Evolutionary conservation across 2,329 filamentous ascomycete genomes (phyloP).

Genomic region (Lachnellula occidentalis): DNA sequence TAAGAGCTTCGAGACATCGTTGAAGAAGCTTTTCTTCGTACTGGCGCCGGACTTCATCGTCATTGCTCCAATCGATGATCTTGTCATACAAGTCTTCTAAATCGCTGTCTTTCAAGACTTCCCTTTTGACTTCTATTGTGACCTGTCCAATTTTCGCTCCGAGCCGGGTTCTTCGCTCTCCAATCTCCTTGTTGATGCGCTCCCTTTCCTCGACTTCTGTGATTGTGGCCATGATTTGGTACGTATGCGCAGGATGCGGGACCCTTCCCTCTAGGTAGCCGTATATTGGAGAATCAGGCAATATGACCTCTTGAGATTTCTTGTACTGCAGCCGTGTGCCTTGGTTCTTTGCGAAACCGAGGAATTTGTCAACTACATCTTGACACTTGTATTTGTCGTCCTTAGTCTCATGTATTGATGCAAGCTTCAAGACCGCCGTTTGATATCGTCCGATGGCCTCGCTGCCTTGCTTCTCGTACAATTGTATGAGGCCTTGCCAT

Average conservation of each 20-base stretch:
- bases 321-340: slow-evolving; percentile 71
- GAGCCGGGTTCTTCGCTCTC: slow-evolving; percentile 78
- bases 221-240: slow-evolving; percentile 76
- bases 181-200: slow-evolving; percentile 83
- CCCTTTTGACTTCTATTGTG: slow-evolving; percentile 78
- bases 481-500: slow-evolving; percentile 82
- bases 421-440: slow-evolving; percentile 65
- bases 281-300: slow-evolving; percentile 80
- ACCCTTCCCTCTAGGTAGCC: slow-evolving; percentile 76
- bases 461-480: slow-evolving; percentile 74
- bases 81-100: slow-evolving; percentile 77
- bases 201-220: slow-evolving; percentile 83
- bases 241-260: slow-evolving; percentile 72
- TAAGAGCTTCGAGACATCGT: slow-evolving; percentile 71
- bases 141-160: slow-evolving; percentile 81
- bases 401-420: slow-evolving; percentile 64
- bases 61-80: slow-evolving; percentile 82
- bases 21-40: slow-evolving; percentile 89
- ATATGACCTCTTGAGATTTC: slow-evolving; percentile 66
- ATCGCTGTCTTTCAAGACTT: slow-evolving; percentile 70
- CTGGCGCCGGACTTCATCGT: slow-evolving; percentile 75
- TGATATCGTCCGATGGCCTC: slow-evolving; percentile 70
- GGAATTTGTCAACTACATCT: slow-evolving; percentile 72
- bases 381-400: slow-evolving; percentile 60
- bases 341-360: slow-evolving; percentile 65